Evolutionary conservation across 768 basidiomycete genomes (phyloP), one percentile per base, ranked within the genome.

Genomic region (Clitopilus passeckerianus): DNA sequence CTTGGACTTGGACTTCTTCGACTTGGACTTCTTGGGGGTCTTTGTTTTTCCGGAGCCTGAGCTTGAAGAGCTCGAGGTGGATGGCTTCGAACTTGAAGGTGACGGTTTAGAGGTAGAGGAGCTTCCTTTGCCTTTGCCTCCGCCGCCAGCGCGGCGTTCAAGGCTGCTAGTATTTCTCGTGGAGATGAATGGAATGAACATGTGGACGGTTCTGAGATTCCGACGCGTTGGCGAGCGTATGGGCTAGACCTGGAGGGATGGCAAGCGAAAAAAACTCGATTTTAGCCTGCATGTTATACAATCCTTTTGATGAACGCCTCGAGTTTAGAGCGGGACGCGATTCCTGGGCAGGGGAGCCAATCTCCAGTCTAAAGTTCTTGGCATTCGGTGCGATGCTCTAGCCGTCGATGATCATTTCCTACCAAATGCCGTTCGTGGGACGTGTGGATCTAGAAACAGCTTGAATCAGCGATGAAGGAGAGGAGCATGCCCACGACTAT

Each of bases 51-150:
- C n/a, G 3, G 37, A 30, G 4, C 27, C 27, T 4, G 27, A 30
- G 27, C 27, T 30, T 30, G 27, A 41, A 15, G 37, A 41, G 10
- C 37, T n/a, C 3, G 37, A 41, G 37, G 37, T 5, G 2, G 37
- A 41, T 41, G 61, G 56, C 15, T 66, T 63, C 6, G 66, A 61
- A 35, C 64, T 61, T n/a, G 66, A 62, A 9, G 63, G 58, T 6
- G 64, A 65, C 0, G 72, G 66, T 0, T 71, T 63, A 12, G 72
- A 66, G 0, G 37, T n/a, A 41, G 37, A 41, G 37, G 14, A 15
- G 12, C 14, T 15, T 0, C 64, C 55, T 18, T 56, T 35, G 1
- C 65, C 55, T 5, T 63, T 50, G 1, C 60, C 60, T 20, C 64
- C 64, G 0, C 63, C 61, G 30, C 63, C 63, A n/a, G 60, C 61